phyloP scores from a whole-genome alignment of 2,329 filamentous ascomycete species.

The Alternaria dauci region DNA sequence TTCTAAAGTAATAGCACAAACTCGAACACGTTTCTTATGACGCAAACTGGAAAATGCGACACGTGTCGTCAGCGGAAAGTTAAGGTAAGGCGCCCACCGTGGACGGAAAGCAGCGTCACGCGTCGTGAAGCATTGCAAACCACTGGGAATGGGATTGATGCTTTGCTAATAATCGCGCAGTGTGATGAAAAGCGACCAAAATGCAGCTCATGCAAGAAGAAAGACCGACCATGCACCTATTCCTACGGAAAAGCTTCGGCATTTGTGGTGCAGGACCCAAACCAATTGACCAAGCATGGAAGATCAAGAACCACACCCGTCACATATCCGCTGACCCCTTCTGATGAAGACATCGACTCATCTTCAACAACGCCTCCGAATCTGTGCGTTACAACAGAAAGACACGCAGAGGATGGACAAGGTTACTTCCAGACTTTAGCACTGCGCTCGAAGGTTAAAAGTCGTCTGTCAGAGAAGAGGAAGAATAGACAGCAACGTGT shows the following conservation, averaged over 20 bases:
- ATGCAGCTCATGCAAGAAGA: slow-evolving; percentile 40
- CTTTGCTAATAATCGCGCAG: slow-evolving; percentile 20
- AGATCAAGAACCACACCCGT: slow-evolving; percentile 28
- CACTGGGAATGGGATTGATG: background rate
- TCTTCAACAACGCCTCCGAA: slow-evolving; percentile 16
- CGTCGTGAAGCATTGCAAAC: background rate
- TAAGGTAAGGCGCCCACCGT: slow-evolving; percentile 27
- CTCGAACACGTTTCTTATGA: slow-evolving; percentile 23
- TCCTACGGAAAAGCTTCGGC: slow-evolving; percentile 38
- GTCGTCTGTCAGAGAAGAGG: slow-evolving; percentile 22
- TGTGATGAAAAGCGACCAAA: slow-evolving; percentile 42
- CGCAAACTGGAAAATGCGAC: slow-evolving; percentile 44
- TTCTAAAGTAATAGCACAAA: background rate
- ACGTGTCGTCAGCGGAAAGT: slow-evolving; percentile 44
- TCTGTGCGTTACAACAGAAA: slow-evolving; percentile 29
- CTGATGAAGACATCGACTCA: background rate
- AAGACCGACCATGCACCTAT: slow-evolving; percentile 39
- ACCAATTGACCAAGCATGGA: slow-evolving; percentile 41
- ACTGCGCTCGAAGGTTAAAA: slow-evolving; percentile 20
- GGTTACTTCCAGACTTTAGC: slow-evolving; percentile 41
- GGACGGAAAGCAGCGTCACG: background rate
- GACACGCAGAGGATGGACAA: slow-evolving; percentile 30
- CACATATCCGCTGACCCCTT: slow-evolving; percentile 21
- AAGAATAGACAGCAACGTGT: slow-evolving; percentile 21
- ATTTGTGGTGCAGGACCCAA: slow-evolving; percentile 41